A percentile compares a stretch with the other conserved stretches of the same genome.
phyloP scores from a whole-genome alignment of 2,329 filamentous ascomycete species.

The Fusarium sp. region DNA sequence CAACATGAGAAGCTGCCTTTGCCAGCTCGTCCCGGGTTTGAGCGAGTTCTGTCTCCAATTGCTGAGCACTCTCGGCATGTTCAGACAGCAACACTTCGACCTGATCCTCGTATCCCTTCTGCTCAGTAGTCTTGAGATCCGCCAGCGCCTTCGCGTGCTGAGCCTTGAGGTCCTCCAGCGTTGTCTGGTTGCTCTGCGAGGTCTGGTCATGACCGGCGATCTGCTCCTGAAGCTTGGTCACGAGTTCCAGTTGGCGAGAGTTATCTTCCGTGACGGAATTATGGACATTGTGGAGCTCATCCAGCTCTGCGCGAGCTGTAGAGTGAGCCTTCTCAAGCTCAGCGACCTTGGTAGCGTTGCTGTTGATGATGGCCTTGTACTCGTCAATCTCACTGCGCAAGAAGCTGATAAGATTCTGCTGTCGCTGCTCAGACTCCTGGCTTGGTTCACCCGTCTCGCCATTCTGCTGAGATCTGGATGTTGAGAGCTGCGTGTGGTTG shows the following conservation, averaged over 20 bases:
- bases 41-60: slow-evolving; percentile 71
- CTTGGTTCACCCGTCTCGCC: slow-evolving; percentile 57
- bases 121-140: slow-evolving; percentile 62
- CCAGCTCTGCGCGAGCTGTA: slow-evolving; percentile 74
- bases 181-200: slow-evolving; percentile 66
- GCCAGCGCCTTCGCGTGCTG: slow-evolving; percentile 65
- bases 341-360: slow-evolving; percentile 76
- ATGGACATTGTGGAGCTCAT: slow-evolving; percentile 72
- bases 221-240: slow-evolving; percentile 68
- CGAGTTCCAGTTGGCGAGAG: slow-evolving; percentile 60
- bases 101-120: slow-evolving; percentile 69
- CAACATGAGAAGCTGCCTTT: slow-evolving; percentile 73
- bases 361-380: slow-evolving; percentile 79
- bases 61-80: slow-evolving; percentile 67
- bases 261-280: slow-evolving; percentile 63
- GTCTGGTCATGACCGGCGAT: slow-evolving; percentile 70
- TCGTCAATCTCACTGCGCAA: slow-evolving; percentile 83
- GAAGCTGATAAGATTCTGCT: slow-evolving; percentile 69
- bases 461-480: slow-evolving; percentile 57
- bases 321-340: slow-evolving; percentile 80
- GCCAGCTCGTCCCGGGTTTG: slow-evolving; percentile 75
- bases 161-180: slow-evolving; percentile 62
- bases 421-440: slow-evolving; percentile 64
- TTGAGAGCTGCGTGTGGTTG: slow-evolving; percentile 65
- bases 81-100: slow-evolving; percentile 70